Percentiles rank a stretch among this genome's conserved stretches.
phyloP scores from a whole-genome alignment of 768 basidiomycete genomes.

The Boletus eberwhitei region DNA sequence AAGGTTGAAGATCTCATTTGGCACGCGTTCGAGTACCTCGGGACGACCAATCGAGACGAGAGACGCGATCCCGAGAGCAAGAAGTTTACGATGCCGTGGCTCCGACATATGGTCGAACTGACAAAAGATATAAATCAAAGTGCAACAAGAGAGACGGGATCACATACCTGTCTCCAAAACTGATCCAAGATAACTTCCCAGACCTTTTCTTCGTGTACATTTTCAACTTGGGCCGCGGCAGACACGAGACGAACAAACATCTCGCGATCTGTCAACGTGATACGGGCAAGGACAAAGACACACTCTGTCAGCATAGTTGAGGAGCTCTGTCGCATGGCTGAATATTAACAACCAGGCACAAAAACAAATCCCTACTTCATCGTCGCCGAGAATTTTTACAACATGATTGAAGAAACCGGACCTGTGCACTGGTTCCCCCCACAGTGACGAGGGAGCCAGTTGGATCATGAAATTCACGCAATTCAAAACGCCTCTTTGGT shows the following conservation, averaged over 20 bases:
- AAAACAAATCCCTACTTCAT: constrained; percentile 49
- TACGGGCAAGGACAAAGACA: constrained; percentile 71
- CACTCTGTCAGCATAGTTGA: constrained; percentile 56
- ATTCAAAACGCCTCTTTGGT: constrained; percentile 62
- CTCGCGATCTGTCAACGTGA: constrained; percentile 60
- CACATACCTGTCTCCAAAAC: constrained; percentile 77
- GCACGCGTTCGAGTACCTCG: constrained; percentile 69
- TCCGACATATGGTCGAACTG: constrained; percentile 93
- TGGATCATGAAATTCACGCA: constrained; percentile 61
- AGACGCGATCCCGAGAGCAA: constrained; percentile 76
- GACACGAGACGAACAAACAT: constrained; percentile 72
- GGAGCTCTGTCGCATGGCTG: constrained; percentile 24
- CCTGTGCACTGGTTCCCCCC: constrained; percentile 71
- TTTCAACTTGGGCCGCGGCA: constrained; percentile 50
- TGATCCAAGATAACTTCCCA: constrained; percentile 71
- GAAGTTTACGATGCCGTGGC: constrained; percentile 76
- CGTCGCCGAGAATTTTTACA: constrained; percentile 57
- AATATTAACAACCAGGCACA: constrained; percentile 2
- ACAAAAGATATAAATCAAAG: not conserved
- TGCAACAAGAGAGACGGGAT: not conserved
- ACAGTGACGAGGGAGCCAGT: constrained; percentile 55
- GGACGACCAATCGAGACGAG: constrained; percentile 72
- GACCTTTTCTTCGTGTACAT: constrained; percentile 49
- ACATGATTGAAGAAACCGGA: constrained; percentile 71
- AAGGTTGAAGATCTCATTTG: constrained; percentile 75